Evolutionary conservation across 2,329 filamentous ascomycete species (phyloP).

Genomic region (Daldinia sp.): DNA sequence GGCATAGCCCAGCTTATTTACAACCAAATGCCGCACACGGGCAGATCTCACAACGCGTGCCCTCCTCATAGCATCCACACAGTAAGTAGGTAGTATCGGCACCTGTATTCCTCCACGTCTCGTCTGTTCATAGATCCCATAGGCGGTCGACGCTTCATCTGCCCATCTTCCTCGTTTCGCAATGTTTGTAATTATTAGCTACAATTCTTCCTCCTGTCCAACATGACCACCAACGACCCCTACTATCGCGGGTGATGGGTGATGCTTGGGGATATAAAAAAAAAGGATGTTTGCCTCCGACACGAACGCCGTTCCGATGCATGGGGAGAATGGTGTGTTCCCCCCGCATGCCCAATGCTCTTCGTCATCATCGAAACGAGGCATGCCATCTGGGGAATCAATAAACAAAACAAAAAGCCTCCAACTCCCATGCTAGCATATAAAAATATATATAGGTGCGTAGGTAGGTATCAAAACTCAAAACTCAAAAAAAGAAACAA

Average conservation of each 20-base stretch:
- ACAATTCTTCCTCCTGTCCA: constrained; percentile 2
- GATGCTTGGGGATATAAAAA: neutral
- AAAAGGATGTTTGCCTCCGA: constrained; percentile 6
- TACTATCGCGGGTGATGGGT: neutral
- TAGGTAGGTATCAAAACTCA: constrained; percentile 11
- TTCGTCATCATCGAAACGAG: constrained; percentile 19
- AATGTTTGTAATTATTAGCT: constrained; percentile 12
- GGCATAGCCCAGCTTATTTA: constrained; percentile 15
- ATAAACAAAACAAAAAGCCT: constrained; percentile 22
- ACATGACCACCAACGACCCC: neutral
- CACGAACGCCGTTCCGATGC: constrained; percentile 36
- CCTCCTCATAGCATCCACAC: constrained; percentile 10
- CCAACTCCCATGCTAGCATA: constrained; percentile 47
- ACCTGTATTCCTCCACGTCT: neutral
- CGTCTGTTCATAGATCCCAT: neutral
- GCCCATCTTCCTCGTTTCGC: constrained; percentile 4
- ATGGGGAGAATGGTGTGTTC: neutral
- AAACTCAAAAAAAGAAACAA: constrained; percentile 20
- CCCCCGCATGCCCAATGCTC: constrained; percentile 13
- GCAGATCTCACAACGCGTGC: constrained; percentile 7
- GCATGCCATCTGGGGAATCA: constrained; percentile 22
- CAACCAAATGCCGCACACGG: constrained; percentile 2
- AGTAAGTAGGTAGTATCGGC: neutral
- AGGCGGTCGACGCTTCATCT: neutral
- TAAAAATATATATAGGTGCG: constrained; percentile 33